These are phyloP conservation scores for Fusarium virguliforme DNA, from an alignment of 2,329 filamentous ascomycete genomes.

Conservation along the genomic window DNA sequence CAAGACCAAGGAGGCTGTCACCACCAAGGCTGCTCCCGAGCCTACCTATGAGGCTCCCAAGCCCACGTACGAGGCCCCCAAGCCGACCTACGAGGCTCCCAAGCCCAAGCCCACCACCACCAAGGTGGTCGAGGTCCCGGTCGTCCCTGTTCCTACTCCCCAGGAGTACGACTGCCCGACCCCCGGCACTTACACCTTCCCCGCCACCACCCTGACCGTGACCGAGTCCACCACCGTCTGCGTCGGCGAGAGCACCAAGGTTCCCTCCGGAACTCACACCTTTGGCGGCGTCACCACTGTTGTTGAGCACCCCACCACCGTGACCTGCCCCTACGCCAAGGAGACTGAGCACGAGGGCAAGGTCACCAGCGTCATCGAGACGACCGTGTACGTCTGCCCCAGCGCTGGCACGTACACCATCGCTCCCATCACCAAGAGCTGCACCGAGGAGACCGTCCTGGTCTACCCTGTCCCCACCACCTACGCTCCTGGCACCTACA, in stretches of 20 bases:
- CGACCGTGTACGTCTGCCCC: conserved; percentile 82
- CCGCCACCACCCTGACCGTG: conserved; percentile 79
- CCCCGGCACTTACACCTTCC: conserved; percentile 82
- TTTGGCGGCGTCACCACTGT: conserved; percentile 81
- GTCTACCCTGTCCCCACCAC: conserved; percentile 77
- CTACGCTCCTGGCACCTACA: conserved; percentile 81
- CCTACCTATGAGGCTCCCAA: conserved; percentile 22
- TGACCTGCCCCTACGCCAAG: conserved; percentile 80
- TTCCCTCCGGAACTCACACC: conserved; percentile 77
- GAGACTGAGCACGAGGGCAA: conserved; percentile 71
- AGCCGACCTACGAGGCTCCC: conserved; percentile 31
- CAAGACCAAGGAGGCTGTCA: conserved; percentile 41
- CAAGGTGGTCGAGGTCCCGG: conserved; percentile 58
- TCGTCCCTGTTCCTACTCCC: conserved; percentile 68
- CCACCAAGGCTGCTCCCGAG: conserved; percentile 31
- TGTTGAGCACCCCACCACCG: conserved; percentile 76
- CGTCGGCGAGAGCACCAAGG: conserved; percentile 73
- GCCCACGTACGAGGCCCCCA: conserved; percentile 34
- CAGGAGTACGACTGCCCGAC: conserved; percentile 71
- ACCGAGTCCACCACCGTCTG: conserved; percentile 78
- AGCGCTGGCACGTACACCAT: conserved; percentile 83
- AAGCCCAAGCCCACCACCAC: conserved; percentile 49
- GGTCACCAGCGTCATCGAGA: conserved; percentile 77
- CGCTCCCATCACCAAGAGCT: conserved; percentile 75
- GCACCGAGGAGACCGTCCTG: conserved; percentile 69